Percentiles rank a stretch among this genome's conserved stretches.
These are phyloP conservation scores for Bolboschoenoplectus hybrid DNA, from an alignment of 202 grass and related monocot species.

Conservation along the genomic window DNA sequence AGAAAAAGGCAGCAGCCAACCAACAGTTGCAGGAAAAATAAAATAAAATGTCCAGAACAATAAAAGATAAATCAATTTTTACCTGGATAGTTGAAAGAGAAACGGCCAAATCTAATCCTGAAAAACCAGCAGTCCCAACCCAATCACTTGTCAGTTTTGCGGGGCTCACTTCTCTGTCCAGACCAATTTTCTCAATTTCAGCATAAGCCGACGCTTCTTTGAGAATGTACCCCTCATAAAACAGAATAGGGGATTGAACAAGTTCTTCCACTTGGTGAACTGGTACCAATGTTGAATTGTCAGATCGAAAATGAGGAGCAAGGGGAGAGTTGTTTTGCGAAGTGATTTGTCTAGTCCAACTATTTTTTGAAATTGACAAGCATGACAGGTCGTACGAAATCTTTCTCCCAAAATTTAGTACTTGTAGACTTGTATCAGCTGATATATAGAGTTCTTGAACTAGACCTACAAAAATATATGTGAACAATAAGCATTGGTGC, in stretches of 20 bases:
- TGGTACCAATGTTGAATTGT: constrained; percentile 49
- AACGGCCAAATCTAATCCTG: constrained; percentile 66
- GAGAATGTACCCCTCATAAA: constrained; percentile 56
- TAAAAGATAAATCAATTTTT: neutral
- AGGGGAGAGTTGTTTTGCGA: constrained; percentile 47
- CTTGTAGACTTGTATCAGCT: constrained; percentile 54
- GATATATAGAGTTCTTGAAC: constrained; percentile 65
- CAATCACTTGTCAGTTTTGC: constrained; percentile 55
- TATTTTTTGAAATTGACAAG: constrained; percentile 58
- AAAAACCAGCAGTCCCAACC: constrained; percentile 66
- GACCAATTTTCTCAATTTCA: constrained; percentile 58
- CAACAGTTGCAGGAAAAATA: neutral
- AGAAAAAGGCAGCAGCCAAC: constrained; percentile 4
- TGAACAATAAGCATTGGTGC: constrained; percentile 33
- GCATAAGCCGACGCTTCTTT: constrained; percentile 60
- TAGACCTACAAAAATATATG: constrained; percentile 51
- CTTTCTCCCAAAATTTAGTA: constrained; percentile 53
- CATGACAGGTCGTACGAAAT: constrained; percentile 56
- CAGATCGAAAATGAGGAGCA: constrained; percentile 67
- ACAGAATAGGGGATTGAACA: constrained; percentile 42
- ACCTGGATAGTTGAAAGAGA: constrained; percentile 72
- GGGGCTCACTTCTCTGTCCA: constrained; percentile 41
- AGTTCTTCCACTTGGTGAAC: constrained; percentile 61
- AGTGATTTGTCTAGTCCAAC: constrained; percentile 43
- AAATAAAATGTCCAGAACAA: constrained; percentile 23